phyloP scores from a whole-genome alignment of 2,329 filamentous ascomycete species.

The Teratosphaeria zuluensis region DNA sequence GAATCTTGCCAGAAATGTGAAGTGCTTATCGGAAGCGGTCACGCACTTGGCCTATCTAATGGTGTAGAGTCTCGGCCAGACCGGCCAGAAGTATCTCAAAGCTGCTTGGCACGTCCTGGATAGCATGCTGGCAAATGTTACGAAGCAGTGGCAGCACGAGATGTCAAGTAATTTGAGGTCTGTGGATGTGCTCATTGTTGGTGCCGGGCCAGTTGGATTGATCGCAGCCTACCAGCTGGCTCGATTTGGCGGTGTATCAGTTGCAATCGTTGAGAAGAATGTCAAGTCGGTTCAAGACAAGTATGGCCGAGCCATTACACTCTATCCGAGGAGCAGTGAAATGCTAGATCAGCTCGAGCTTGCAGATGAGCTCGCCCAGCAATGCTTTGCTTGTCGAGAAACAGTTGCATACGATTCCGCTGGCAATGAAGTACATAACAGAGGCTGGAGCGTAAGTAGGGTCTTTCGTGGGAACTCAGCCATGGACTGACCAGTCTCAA shows the following conservation, averaged over 20 bases:
- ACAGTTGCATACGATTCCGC: slow-evolving; percentile 43
- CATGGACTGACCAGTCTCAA: neutral
- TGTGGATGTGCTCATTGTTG: slow-evolving; percentile 4
- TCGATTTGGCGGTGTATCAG: slow-evolving; percentile 22
- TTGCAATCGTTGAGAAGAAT: slow-evolving; percentile 43
- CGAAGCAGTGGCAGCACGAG: neutral
- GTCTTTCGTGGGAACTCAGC: slow-evolving; percentile 1
- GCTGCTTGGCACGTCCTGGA: neutral
- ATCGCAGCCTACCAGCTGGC: slow-evolving; percentile 6
- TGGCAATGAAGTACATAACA: slow-evolving; percentile 13
- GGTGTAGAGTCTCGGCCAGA: neutral
- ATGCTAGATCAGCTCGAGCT: slow-evolving; percentile 45
- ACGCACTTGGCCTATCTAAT: neutral
- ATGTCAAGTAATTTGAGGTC: neutral
- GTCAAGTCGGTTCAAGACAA: slow-evolving; percentile 40
- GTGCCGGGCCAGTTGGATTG: slow-evolving; percentile 5
- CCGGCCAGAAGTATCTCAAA: neutral
- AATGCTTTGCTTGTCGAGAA: slow-evolving; percentile 43
- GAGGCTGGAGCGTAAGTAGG: slow-evolving; percentile 11
- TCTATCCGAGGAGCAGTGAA: slow-evolving; percentile 44
- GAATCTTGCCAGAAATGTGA: neutral
- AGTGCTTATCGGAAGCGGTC: neutral
- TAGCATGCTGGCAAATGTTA: neutral
- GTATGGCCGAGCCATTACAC: slow-evolving; percentile 47
- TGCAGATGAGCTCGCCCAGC: slow-evolving; percentile 41